Conservation (phyloP, 2,329 filamentous ascomycete species). For the Penicillium sp. region DNA sequence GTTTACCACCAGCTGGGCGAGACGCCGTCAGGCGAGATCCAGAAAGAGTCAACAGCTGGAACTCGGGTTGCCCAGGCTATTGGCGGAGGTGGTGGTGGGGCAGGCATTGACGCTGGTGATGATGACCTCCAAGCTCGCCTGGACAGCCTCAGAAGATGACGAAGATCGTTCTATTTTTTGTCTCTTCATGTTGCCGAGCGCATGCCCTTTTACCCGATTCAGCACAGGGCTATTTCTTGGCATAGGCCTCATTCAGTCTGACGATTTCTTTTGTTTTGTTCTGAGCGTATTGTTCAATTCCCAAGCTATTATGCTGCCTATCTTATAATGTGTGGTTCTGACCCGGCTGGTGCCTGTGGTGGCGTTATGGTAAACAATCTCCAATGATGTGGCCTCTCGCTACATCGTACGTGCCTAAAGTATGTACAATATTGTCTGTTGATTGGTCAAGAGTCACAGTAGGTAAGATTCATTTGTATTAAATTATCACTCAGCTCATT, state of each 20-base stretch:
- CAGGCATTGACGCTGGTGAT: conserved; percentile 62
- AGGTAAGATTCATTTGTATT: background rate
- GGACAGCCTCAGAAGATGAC: conserved; percentile 72
- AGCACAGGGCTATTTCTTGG: background rate
- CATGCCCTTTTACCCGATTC: conserved; percentile 3
- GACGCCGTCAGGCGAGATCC: conserved; percentile 82
- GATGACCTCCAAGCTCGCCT: conserved; percentile 93
- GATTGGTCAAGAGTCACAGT: background rate
- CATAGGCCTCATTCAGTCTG: conserved; percentile 6
- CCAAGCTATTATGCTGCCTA: conserved; percentile 2
- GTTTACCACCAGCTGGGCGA: conserved; percentile 72
- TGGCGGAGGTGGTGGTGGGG: conserved; percentile 54
- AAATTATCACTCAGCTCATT: background rate
- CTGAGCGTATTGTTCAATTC: conserved; percentile 8
- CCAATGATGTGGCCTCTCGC: background rate
- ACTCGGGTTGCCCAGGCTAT: conserved; percentile 83
- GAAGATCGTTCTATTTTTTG: background rate
- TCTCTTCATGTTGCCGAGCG: conserved; percentile 1
- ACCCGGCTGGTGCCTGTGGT: background rate
- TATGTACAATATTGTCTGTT: background rate
- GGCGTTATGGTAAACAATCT: background rate
- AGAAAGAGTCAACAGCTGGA: conserved; percentile 72
- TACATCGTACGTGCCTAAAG: background rate
- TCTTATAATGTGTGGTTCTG: background rate
- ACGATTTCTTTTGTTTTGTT: conserved; percentile 3